Base-by-base conservation (phyloP, 441 rosid species). In the Dalechampia spathulata region DNA sequence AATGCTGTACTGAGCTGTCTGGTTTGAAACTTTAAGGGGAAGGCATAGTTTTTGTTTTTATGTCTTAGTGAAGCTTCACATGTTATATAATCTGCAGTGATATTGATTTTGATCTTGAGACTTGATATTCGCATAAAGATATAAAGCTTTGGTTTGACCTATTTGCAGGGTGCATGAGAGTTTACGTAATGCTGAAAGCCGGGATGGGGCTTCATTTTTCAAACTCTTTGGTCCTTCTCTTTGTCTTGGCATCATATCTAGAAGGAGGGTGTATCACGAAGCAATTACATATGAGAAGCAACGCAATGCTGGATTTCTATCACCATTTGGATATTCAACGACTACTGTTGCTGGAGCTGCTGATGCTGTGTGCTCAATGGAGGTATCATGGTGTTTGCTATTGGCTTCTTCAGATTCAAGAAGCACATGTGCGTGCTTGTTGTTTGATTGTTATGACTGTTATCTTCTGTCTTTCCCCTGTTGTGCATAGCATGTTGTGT, bases 301-400 rank as follows among this genome's bases (percentile, higher is more conserved):
- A 78, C 66, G 85, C 44, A 88, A 88, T 77, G 93, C 79, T 61
- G 98, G 93, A 63, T 82, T 86, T 68, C 57, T 83, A 20, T 86
- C 96, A 57, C 91, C 95, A 13, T 86, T 91, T 66, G 93, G 96
- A 71, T 88, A 82, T 69, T 91, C 98, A 65, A 75, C 85, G 20
- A 61, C 66, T 45, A 79, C 89, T 41, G 76, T 83, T 61, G 72
- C 85, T 62, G 89, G 95, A 27, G 85, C 83, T 30, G 79, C 78
- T 61, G 79, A 83, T 61, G 70, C 81, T 57, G 87, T 83, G 49
- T 68, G 89, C 78, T 88, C 95, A 53, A 77, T 79, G 86, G 96
- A 91, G 96, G 98, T 88, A 76, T 8, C 19, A 7, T 62, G 16
- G 37, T 22, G 41, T 23, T 54, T 58, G 0, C 32, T 39, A 45